Conservation (phyloP, 768 basidiomycete genomes). For the Myochromella boudieri region DNA sequence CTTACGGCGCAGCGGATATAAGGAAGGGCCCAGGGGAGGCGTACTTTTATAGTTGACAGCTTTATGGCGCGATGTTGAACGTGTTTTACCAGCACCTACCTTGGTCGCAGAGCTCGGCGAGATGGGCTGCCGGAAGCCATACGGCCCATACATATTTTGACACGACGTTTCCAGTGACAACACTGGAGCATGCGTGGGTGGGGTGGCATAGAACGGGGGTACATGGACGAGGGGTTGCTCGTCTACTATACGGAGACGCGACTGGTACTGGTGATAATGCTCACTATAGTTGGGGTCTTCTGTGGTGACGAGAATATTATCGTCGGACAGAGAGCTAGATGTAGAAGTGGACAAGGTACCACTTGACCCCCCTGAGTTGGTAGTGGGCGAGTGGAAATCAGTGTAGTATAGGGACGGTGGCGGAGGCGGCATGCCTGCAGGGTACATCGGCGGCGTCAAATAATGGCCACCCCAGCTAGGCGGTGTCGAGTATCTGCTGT, state of each 20-base stretch:
- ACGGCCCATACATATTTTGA: slow-evolving; percentile 11
- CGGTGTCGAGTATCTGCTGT: slow-evolving; percentile 5
- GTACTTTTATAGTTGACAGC: slow-evolving; percentile 42
- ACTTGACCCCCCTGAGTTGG: slow-evolving; percentile 12
- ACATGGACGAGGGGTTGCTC: slow-evolving; percentile 32
- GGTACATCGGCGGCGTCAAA: slow-evolving; percentile 4
- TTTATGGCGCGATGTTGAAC: slow-evolving; percentile 31
- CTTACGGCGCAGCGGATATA: not conserved
- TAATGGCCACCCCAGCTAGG: slow-evolving; percentile 6
- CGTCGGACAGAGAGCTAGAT: slow-evolving; percentile 25
- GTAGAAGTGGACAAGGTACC: slow-evolving; percentile 15
- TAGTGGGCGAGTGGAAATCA: slow-evolving; percentile 11
- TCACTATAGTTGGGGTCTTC: slow-evolving; percentile 41
- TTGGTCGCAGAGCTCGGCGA: slow-evolving; percentile 7
- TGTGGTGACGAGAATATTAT: slow-evolving; percentile 31
- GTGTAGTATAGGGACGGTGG: slow-evolving; percentile 9
- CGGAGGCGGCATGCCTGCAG: slow-evolving; percentile 10
- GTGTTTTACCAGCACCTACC: slow-evolving; percentile 20
- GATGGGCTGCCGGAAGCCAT: slow-evolving; percentile 5
- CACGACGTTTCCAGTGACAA: slow-evolving; percentile 21
- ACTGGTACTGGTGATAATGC: slow-evolving; percentile 39
- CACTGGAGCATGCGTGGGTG: slow-evolving; percentile 11
- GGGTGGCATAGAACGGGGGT: slow-evolving; percentile 25
- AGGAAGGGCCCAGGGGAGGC: slow-evolving; percentile 7
- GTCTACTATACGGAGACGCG: slow-evolving; percentile 35